phyloP scores from a whole-genome alignment of 2,329 filamentous ascomycete genomes.

The Colletotrichum graminicola region DNA sequence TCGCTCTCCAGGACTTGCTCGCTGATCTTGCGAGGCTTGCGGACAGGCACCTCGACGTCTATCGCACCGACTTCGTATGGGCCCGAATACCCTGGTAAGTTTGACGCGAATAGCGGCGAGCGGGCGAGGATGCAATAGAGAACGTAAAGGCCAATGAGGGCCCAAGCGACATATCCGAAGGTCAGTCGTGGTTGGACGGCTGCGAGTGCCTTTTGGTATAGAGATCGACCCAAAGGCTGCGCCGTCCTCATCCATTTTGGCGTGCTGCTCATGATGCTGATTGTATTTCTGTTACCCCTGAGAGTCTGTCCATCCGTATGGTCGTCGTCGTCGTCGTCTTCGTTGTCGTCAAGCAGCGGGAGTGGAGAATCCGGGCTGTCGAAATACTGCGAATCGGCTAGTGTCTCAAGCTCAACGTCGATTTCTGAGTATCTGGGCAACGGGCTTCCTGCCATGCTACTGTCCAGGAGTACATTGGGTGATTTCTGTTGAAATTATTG shows the following conservation, averaged over 20 bases:
- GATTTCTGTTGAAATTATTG: too few relatives aligned
- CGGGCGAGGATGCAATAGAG: constrained; percentile 56
- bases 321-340: constrained; percentile 11
- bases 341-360: constrained; percentile 5
- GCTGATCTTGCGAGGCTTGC: constrained; percentile 48
- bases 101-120: constrained; percentile 58
- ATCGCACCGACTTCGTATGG: constrained; percentile 60
- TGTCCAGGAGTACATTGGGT: background rate
- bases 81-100: constrained; percentile 59
- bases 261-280: background rate
- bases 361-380: constrained; percentile 31
- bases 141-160: constrained; percentile 50
- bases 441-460: background rate
- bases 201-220: background rate
- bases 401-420: constrained; percentile 29
- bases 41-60: constrained; percentile 60
- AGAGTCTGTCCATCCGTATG: background rate
- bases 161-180: constrained; percentile 51
- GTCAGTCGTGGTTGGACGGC: constrained; percentile 51
- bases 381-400: constrained; percentile 4
- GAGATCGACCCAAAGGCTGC: constrained; percentile 5
- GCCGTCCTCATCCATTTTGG: constrained; percentile 30
- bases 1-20: constrained; percentile 51
- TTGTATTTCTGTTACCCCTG: background rate
- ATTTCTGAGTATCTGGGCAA: constrained; percentile 17